Evolutionary conservation across 805 yeast species (phyloP), one percentile per base, ranked within the genome.

Genomic region (Yamadazyma ubonensis): DNA sequence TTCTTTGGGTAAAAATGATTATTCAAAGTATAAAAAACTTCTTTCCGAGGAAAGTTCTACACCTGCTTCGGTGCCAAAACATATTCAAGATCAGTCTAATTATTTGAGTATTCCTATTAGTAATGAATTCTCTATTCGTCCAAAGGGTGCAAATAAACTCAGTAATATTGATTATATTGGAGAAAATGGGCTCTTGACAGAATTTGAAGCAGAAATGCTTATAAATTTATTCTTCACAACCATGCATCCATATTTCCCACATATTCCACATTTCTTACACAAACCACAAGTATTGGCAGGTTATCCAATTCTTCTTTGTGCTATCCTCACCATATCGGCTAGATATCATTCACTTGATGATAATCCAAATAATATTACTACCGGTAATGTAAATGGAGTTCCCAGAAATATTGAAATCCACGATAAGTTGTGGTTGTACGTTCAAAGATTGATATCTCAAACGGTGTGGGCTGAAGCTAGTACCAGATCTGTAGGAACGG

Each of bases 391-490:
- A 5, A 50, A 48, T 26, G 64, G 59, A 18, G 62, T 62, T n/a
- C 63, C 70, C 3, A 48, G 76, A 37, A 73, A 83, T 52, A 67
- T 82, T 15, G 80, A 76, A 48, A 71, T 86, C 3, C 97, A 89
- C 57, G 88, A 84, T 50, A 71, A 81, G 39, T 61, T 89, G 33
- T 89, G 97, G 97, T 73, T 82, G 18, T 80, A 84, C 54, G 87
- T 90, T 43, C 96, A 87, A 63, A 59, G 81, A 45, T 67, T 87
- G 43, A 82, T 88, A 29, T 84, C 95, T 2, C 86, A 83, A 59
- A 82, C 95, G 0, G 89, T 87, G 4, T 89, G 96, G 96, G 96
- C 95, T 1, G 96, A 87, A 55, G 93, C 95, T 0, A 81, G 86
- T 43, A 85, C 93, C 5, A 67, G 96, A 46, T 83, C 93, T 0